A percentile compares a stretch with the other conserved stretches of the same genome.
Evolutionary conservation across 805 yeast genomes (phyloP).

Genomic region (Saturnispora diversa): DNA sequence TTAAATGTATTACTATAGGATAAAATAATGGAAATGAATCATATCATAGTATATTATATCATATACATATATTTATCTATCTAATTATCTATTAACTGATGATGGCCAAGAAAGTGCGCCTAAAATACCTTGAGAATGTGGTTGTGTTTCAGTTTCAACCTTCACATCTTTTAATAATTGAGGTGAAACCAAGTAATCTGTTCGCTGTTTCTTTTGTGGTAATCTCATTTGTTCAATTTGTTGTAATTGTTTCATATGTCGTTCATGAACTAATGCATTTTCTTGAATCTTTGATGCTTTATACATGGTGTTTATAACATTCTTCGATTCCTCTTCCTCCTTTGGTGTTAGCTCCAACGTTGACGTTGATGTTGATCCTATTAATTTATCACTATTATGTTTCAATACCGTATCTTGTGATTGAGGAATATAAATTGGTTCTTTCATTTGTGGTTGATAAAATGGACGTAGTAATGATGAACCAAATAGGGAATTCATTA

Average conservation of each 20-base stretch:
- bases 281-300: conserved; percentile 4
- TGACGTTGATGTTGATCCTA: not conserved
- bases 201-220: not conserved
- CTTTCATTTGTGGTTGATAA: conserved; percentile 21
- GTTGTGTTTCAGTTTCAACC: no score
- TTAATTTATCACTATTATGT: not conserved
- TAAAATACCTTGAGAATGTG: not conserved
- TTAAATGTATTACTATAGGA: no score
- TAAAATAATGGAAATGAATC: no score
- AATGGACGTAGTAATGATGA: conserved; percentile 18
- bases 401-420: no score
- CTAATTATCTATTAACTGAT: not conserved
- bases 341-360: not conserved
- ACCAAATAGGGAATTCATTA: conserved; percentile 8
- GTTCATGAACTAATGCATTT: conserved; percentile 8
- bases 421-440: conserved; percentile 23
- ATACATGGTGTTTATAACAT: conserved; percentile 6
- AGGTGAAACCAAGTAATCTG: conserved; percentile 17
- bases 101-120: conserved; percentile 3
- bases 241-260: conserved; percentile 9
- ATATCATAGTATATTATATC: no score
- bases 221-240: conserved; percentile 8
- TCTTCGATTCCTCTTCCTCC: conserved; percentile 3
- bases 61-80: not conserved
- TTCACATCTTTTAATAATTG: no score